These are phyloP conservation scores for Vitis rupestris DNA, from an alignment of 164 flowering plant genomes.

Conservation along the genomic window DNA sequence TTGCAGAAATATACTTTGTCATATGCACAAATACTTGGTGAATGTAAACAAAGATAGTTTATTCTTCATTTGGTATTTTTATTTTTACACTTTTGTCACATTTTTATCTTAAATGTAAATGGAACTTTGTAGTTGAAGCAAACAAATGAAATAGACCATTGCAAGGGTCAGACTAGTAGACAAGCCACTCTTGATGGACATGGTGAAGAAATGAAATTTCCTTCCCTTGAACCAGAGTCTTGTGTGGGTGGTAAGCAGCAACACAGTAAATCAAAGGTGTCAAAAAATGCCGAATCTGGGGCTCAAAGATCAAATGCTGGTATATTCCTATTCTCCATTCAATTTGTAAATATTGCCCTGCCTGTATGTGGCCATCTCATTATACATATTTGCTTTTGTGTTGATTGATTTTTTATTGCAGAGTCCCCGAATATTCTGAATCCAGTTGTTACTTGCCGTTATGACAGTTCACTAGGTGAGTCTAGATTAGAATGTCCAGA, in stretches of 20 bases:
- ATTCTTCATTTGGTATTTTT: too few species aligned
- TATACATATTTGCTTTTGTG: slow-evolving; percentile 5
- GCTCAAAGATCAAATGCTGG: slow-evolving; percentile 32
- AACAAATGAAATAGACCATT: slow-evolving; percentile 5
- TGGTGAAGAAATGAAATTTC: slow-evolving; percentile 6
- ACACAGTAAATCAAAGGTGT: slow-evolving; percentile 26
- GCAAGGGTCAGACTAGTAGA: slow-evolving; percentile 8
- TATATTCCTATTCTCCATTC: slow-evolving; percentile 8
- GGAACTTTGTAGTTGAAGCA: slow-evolving; percentile 24
- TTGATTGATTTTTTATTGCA: slow-evolving; percentile 14
- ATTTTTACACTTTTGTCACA: neutral
- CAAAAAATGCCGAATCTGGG: slow-evolving; percentile 27
- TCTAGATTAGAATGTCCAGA: neutral
- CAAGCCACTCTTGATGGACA: slow-evolving; percentile 6
- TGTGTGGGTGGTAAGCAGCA: slow-evolving; percentile 21
- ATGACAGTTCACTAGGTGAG: slow-evolving; percentile 66
- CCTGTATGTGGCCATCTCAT: neutral
- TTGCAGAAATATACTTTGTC: too few species aligned
- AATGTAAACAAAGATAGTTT: too few species aligned
- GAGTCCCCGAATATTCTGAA: slow-evolving; percentile 25
- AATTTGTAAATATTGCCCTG: neutral
- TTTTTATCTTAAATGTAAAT: neutral
- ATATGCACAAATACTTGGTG: too few species aligned
- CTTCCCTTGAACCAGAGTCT: slow-evolving; percentile 1
- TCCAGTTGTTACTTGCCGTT: slow-evolving; percentile 42